Evolutionary conservation across 1,139 yeast species (phyloP), one percentile per base, ranked within the genome.

Genomic region (Yamadazyma dushanensis): DNA sequence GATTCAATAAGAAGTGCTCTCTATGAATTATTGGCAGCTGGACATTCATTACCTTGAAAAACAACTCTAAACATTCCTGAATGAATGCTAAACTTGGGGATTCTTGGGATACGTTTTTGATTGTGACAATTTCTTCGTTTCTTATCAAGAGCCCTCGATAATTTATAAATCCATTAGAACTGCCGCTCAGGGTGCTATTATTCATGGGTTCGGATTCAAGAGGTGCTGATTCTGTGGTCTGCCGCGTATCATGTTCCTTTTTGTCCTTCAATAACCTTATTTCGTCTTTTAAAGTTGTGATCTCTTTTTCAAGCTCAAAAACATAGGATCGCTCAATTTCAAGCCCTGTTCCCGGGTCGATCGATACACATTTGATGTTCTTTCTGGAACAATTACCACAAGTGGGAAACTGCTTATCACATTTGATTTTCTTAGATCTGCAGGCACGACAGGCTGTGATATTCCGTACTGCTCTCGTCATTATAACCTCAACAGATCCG

Each of bases 311-410:
- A 37, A 88, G 60, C 45, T 81, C 82, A 15, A 77, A 71, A 5
- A 87, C 78, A 52, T 88, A 88, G 8, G 89, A 80, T 31, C 96
- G 63, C 0, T 96, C 94, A 1, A 87, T 76, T 43, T 82, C 88
- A 37, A 94, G 64, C 0, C 95, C 95, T 0, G 95, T 85, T 4
- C 87, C 87, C 0, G 95, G 86, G 55, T 88, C 96, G 10, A 85
- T 59, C 0, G 92, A 88, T 10, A 86, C 78, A 57, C 96, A 87
- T 11, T 83, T 84, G 3, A 66, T 79, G 7, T 78, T 76, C 14
- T 83, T 80, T 47, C 76, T 79, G 84, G 27, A 81, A 46, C 78
- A 75, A 46, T 82, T 88, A 48, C 88, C 94, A 61, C 96, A 88
- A 50, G 80, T 78, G 37, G 86, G 33, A 22, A 30, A 30, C 33